Evolutionary conservation across 1,284 basidiomycete species (phyloP).

Genomic region (Cryptococcus floricola): DNA sequence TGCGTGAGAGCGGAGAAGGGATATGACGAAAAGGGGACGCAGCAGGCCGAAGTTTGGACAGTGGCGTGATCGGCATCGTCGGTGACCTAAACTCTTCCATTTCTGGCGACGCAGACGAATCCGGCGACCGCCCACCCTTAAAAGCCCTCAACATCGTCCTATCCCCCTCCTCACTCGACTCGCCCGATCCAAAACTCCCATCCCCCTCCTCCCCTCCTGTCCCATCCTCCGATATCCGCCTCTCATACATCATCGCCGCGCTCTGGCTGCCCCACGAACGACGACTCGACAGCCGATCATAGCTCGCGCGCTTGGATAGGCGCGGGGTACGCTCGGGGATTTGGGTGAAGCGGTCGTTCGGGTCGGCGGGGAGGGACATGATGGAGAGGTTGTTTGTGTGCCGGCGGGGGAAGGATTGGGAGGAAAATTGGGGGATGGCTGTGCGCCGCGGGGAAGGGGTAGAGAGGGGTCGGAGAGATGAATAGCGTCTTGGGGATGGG

Average conservation of each 20-base stretch:
- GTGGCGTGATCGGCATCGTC: constrained; percentile 1
- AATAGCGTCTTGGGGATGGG: background rate
- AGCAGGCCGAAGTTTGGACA: constrained; percentile 1
- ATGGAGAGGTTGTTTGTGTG: constrained; percentile 2
- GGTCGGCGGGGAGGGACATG: constrained; percentile 4
- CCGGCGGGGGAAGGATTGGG: background rate
- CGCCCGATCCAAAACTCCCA: constrained; percentile 3
- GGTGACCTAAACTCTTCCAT: background rate
- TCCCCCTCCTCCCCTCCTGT: constrained; percentile 7
- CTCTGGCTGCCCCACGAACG: constrained; percentile 2
- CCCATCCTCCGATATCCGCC: constrained; percentile 26
- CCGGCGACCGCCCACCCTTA: background rate
- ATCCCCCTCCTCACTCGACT: constrained; percentile 7
- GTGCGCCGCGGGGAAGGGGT: background rate
- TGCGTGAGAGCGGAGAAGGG: constrained; percentile 10
- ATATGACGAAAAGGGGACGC: constrained; percentile 11
- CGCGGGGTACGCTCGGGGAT: constrained; percentile 34
- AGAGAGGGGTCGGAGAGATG: background rate
- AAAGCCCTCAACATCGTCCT: background rate
- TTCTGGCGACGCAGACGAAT: background rate
- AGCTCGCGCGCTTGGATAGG: constrained; percentile 26
- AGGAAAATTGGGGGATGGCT: background rate
- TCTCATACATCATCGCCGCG: constrained; percentile 13
- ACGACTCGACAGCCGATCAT: constrained; percentile 2
- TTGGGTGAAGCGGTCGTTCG: constrained; percentile 37